Conservation (phyloP, 2,329 filamentous ascomycete genomes). For the Cytospora schulzeri region DNA sequence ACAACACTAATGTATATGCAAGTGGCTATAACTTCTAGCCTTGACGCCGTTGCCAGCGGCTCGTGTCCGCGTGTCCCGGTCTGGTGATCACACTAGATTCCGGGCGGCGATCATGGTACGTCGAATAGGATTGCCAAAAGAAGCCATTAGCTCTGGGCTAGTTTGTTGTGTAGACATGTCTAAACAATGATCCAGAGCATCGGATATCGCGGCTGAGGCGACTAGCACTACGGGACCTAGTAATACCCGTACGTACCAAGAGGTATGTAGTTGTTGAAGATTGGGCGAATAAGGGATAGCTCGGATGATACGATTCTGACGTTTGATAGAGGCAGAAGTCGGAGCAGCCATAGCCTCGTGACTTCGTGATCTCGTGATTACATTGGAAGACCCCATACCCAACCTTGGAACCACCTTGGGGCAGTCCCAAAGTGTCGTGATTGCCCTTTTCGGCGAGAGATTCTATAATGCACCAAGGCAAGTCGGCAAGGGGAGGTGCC, state of each 20-base stretch:
- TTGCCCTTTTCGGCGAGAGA: neutral
- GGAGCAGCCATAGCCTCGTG: neutral
- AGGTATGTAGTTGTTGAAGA: neutral
- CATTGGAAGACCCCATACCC: neutral
- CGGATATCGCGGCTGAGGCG: conserved; percentile 15
- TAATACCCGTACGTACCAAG: neutral
- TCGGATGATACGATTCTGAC: no score
- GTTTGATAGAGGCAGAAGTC: no score
- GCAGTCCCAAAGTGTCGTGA: neutral
- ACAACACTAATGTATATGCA: neutral
- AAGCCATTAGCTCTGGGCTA: conserved; percentile 8
- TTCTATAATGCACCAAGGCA: neutral
- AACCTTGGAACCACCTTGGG: neutral
- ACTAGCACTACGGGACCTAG: neutral
- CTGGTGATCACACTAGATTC: neutral
- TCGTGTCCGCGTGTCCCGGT: conserved; percentile 6
- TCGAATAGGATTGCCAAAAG: conserved; percentile 7
- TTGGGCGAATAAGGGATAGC: no score
- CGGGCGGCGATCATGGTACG: neutral
- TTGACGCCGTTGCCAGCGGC: conserved; percentile 23
- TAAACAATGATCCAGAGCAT: neutral
- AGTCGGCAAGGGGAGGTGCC: neutral
- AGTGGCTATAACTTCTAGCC: conserved; percentile 5
- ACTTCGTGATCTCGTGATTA: neutral
- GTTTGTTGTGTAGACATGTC: neutral